These are phyloP conservation scores for Plenodomus lindquistii DNA, from an alignment of 2,329 filamentous ascomycete species.

Conservation along the genomic window DNA sequence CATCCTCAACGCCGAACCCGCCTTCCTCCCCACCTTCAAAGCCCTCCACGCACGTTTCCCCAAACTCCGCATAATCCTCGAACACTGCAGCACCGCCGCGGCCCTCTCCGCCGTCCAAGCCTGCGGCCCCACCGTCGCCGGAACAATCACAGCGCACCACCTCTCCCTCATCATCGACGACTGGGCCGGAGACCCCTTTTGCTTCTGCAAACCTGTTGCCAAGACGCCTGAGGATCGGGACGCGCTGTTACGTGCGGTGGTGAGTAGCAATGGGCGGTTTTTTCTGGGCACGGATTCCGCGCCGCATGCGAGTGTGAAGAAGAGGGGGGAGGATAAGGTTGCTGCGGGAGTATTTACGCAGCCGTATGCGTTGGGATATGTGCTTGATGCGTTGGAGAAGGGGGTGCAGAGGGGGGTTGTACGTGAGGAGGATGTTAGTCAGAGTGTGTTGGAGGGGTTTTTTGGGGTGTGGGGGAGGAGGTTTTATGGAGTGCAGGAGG, in stretches of 20 bases:
- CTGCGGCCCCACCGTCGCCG: constrained; percentile 77
- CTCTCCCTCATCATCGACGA: constrained; percentile 79
- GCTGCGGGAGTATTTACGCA: constrained; percentile 81
- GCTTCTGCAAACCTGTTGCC: constrained; percentile 74
- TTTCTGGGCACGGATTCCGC: constrained; percentile 75
- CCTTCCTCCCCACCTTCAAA: constrained; percentile 79
- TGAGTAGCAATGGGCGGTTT: constrained; percentile 63
- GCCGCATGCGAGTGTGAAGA: constrained; percentile 67
- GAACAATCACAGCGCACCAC: constrained; percentile 86
- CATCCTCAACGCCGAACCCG: constrained; percentile 69
- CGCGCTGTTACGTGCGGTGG: constrained; percentile 68
- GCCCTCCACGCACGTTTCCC: constrained; percentile 77
- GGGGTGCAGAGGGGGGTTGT: constrained; percentile 61
- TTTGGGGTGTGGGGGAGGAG: constrained; percentile 59
- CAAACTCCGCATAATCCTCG: constrained; percentile 66
- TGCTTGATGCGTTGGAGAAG: constrained; percentile 67
- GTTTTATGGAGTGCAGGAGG: constrained; percentile 60
- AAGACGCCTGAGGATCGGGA: constrained; percentile 71
- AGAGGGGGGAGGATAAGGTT: constrained; percentile 57
- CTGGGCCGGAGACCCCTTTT: constrained; percentile 70
- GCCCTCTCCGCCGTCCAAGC: constrained; percentile 76
- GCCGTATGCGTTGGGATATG: constrained; percentile 67
- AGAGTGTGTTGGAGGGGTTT: constrained; percentile 61
- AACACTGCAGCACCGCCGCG: constrained; percentile 86
- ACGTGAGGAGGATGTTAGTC: constrained; percentile 57